Evolutionary conservation across 2,329 filamentous ascomycete genomes (phyloP), one percentile per base, ranked within the genome.

Genomic region (Ceratocystis variospora): DNA sequence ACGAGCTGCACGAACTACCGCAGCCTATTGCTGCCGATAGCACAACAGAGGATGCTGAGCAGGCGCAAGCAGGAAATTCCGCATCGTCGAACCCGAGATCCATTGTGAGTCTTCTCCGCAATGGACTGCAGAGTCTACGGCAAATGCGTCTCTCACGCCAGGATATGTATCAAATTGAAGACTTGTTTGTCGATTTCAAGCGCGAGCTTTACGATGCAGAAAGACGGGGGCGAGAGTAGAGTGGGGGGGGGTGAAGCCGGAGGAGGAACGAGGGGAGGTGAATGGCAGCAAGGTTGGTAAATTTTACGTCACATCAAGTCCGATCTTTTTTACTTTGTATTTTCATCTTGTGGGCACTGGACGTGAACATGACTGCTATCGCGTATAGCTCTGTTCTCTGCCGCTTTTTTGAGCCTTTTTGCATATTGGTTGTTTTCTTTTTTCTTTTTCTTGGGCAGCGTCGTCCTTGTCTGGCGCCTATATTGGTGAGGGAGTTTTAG

Each of bases 101-200:
- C 3, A 73, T 77, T 50, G 70, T 77, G 68, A 69, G 71, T 17
- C 71, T 73, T 33, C 70, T 78, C 37, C 72, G 73, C 37, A 64
- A 64, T 44, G 75, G 75, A 0, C 74, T 94, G 28, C 78, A 79
- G 22, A 80, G 84, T 69, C 78, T 91, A 67, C 81, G 80, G 65
- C 77, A 76, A 33, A 79, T 85, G 25, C 78, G 81, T 17, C 75
- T 95, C 53, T 84, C 84, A 17, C 80, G 83, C 10, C 79, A 82
- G 10, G 85, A 89, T 68, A 83, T 90, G 64, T 81, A 85, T 68
- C 80, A 87, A 72, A 80, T 94, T 70, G 89, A 94, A 72, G 87
- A 92, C 72, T 77, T 90, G 71, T 79, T 94, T 72, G 89, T 92
- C 77, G 87, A 93, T 73, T 83, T 93, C 70, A 87, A 88, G 74